Percentiles rank a stretch among this genome's conserved stretches.
phyloP scores from a whole-genome alignment of 495 filamentous ascomycete species.

The Tuber magnatum region DNA sequence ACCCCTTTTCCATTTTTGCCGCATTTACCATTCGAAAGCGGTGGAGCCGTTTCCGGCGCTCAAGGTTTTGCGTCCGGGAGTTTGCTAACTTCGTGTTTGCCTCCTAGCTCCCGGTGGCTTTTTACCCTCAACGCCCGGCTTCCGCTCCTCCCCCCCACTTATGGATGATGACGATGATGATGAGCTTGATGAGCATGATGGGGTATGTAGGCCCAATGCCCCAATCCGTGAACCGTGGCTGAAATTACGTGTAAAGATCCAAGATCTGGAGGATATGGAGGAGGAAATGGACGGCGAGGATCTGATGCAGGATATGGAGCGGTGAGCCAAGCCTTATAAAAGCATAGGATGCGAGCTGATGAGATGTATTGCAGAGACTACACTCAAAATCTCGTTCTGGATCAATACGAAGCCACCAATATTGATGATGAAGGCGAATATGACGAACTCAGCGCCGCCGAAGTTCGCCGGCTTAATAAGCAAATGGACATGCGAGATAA shows the following conservation, averaged over 20 bases:
- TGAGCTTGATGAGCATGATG: slow-evolving; percentile 36
- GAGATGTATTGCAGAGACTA: slow-evolving; percentile 28
- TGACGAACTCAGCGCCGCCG: slow-evolving; percentile 60
- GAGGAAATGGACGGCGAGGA: slow-evolving; percentile 93
- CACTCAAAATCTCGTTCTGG: slow-evolving; percentile 42
- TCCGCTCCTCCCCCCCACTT: slow-evolving; percentile 37
- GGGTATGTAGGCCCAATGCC: slow-evolving; percentile 17
- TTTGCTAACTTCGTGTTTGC: not conserved
- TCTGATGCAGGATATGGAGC: slow-evolving; percentile 48
- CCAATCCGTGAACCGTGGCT: not conserved
- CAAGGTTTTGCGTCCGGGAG: not conserved
- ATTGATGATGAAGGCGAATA: slow-evolving; percentile 78
- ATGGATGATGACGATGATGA: slow-evolving; percentile 39
- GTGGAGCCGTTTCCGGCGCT: not conserved
- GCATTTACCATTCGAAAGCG: not conserved
- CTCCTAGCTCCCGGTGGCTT: slow-evolving; percentile 20
- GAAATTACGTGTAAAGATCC: slow-evolving; percentile 11
- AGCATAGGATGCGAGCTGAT: not conserved
- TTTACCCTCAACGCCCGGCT: slow-evolving; percentile 35
- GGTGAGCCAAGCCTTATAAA: slow-evolving; percentile 9
- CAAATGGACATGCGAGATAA: slow-evolving; percentile 76
- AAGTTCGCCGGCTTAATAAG: slow-evolving; percentile 71
- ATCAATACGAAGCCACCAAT: slow-evolving; percentile 61
- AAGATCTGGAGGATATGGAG: slow-evolving; percentile 86
- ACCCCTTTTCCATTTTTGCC: not conserved